Percentiles rank a stretch among this genome's conserved stretches.
Evolutionary conservation across 1,284 basidiomycete species (phyloP).

Genomic region (Papiliotrema fonsecae): DNA sequence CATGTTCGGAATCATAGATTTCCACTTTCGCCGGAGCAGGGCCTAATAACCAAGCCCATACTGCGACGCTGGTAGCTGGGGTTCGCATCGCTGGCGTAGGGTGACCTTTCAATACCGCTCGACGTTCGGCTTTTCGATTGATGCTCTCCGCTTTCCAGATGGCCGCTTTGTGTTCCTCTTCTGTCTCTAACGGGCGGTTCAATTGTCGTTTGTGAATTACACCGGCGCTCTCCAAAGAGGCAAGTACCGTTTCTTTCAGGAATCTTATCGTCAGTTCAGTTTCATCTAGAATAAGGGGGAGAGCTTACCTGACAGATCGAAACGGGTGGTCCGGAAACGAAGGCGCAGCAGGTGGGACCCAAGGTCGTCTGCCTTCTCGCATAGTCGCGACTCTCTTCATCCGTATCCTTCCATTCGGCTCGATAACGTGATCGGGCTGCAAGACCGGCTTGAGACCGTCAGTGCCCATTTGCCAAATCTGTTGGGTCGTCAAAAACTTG

Average conservation of each 20-base stretch:
- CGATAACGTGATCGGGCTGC: constrained; percentile 9
- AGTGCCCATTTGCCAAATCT: constrained; percentile 22
- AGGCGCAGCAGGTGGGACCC: constrained; percentile 21
- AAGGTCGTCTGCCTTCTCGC: constrained; percentile 23
- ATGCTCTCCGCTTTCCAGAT: constrained; percentile 8
- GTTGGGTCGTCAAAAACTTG: constrained; percentile 8
- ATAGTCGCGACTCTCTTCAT: constrained; percentile 29
- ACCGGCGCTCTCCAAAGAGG: constrained; percentile 17
- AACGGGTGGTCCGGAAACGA: constrained; percentile 28
- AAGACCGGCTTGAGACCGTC: constrained; percentile 13
- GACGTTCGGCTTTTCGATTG: constrained; percentile 11
- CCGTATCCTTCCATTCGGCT: constrained; percentile 19
- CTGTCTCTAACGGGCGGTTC: constrained; percentile 14
- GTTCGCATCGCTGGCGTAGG: constrained; percentile 9
- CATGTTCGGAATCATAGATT: not conserved
- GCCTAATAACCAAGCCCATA: constrained; percentile 22
- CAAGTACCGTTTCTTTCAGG: constrained; percentile 21
- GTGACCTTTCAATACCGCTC: constrained; percentile 6
- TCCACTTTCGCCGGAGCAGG: not conserved
- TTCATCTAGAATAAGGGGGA: not conserved
- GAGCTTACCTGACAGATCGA: constrained; percentile 19
- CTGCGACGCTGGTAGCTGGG: constrained; percentile 11
- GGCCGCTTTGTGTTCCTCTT: constrained; percentile 20
- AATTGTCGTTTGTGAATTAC: constrained; percentile 19
- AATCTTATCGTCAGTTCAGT: constrained; percentile 14